Percentiles rank a stretch among this genome's conserved stretches.
phyloP scores from a whole-genome alignment of 371 early-diverging fungal species.

The Racocetra persica region DNA sequence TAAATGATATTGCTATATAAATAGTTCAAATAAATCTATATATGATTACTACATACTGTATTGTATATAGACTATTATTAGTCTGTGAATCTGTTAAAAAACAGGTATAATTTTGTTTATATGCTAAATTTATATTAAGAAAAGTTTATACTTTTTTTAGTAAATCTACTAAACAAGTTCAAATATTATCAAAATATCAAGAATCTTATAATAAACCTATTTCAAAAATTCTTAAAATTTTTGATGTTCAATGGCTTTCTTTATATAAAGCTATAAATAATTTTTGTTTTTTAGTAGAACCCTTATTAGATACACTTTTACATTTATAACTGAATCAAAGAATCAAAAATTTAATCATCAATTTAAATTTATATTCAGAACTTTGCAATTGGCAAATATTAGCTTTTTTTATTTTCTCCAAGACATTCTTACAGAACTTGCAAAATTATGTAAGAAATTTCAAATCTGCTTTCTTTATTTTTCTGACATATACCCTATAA shows the following conservation, averaged over 20 bases:
- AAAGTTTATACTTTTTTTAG: background rate
- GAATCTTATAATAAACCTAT: background rate
- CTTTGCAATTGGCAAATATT: background rate
- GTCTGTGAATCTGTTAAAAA: background rate
- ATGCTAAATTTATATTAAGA: too few relatives aligned
- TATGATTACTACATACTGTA: background rate
- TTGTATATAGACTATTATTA: constrained; percentile 2
- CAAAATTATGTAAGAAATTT: background rate
- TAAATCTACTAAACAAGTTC: background rate
- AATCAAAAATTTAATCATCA: background rate
- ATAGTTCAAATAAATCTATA: background rate
- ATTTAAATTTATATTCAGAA: background rate
- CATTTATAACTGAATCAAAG: too few relatives aligned
- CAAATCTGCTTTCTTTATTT: background rate
- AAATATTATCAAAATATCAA: background rate
- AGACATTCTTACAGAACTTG: background rate
- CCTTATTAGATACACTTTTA: background rate
- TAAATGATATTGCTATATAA: background rate
- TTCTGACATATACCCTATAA: background rate
- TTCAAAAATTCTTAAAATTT: background rate
- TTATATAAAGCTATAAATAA: background rate
- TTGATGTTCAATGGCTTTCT: background rate
- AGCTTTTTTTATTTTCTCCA: background rate
- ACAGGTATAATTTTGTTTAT: too few relatives aligned
- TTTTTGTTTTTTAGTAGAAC: background rate